A percentile compares a stretch with the other conserved stretches of the same genome.
These are phyloP conservation scores for Chrysoporthe austroafricana DNA, from an alignment of 2,329 filamentous ascomycete species.

Conservation along the genomic window DNA sequence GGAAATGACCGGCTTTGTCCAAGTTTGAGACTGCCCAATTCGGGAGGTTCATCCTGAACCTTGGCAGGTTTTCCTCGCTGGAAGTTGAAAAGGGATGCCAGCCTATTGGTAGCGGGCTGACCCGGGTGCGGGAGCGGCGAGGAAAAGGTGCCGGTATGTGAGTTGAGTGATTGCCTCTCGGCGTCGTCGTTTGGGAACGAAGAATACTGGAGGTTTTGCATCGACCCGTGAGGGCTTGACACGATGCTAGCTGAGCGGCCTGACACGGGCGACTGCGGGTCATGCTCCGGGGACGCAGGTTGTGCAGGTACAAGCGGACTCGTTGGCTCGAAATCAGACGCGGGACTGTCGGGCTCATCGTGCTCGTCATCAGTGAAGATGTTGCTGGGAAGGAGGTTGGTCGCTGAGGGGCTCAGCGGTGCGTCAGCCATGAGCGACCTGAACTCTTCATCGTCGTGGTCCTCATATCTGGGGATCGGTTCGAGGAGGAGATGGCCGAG, in stretches of 20 bases:
- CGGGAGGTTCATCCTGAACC: constrained; percentile 62
- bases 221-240: constrained; percentile 65
- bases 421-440: constrained; percentile 65
- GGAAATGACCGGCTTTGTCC: constrained; percentile 81
- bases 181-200: constrained; percentile 49
- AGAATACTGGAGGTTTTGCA: constrained; percentile 60
- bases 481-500: constrained; percentile 1
- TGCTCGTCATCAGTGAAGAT: constrained; percentile 62
- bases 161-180: constrained; percentile 49
- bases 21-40: constrained; percentile 69
- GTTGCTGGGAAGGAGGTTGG: constrained; percentile 72
- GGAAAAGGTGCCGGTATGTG: constrained; percentile 40
- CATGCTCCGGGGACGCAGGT: constrained; percentile 44
- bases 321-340: constrained; percentile 37
- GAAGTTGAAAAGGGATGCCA: constrained; percentile 59
- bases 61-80: constrained; percentile 67
- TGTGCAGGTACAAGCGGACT: constrained; percentile 43
- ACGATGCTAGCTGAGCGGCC: constrained; percentile 62
- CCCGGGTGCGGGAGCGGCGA: constrained; percentile 44
- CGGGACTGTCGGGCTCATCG: constrained; percentile 62
- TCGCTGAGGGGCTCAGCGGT: constrained; percentile 77
- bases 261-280: constrained; percentile 64
- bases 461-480: constrained; percentile 55
- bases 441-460: constrained; percentile 64
- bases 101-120: constrained; percentile 44